Evolutionary conservation across 768 basidiomycete species (phyloP), one percentile per base, ranked within the genome.

Genomic region (Lactarius psammicola): DNA sequence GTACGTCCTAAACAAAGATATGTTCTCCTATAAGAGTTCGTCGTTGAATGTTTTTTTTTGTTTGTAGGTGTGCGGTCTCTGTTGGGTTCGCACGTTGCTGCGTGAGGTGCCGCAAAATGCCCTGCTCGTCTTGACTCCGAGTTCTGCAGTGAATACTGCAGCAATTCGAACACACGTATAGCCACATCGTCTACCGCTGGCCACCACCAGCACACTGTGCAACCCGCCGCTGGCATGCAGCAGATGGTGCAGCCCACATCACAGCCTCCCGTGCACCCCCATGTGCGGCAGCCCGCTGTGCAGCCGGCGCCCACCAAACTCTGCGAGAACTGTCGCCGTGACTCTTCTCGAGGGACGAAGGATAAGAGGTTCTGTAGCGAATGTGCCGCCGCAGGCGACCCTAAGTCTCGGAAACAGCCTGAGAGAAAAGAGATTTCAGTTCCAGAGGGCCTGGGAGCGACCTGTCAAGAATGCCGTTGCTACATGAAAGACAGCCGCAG

Each of bases 391-490:
- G n/a, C 1, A 10, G 4, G 30, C 7, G 10, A 31, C 10, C 4
- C 7, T 34, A 23, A 5, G 15, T 1, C 36, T 38, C 36, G 11
- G 46, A 60, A 9, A 38, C 59, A 9, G 53, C 0, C 51, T 18
- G 15, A 23, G 15, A 60, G 3, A 13, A 28, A 10, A 2, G 5
- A 4, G 2, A n/a, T n/a, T 59, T 13, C 40, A 17, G 17, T 23
- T 23, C 20, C 20, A 2, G 59, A 60, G 0, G 31, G 15, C n/a
- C 30, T 60, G n/a, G 17, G 7, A 8, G 33, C 46, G 9, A 23
- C 59, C n/a, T 60, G 59, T 15, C 56, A 64, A 36, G 63, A 64
- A 8, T 65, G 64, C 31, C 64, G 64, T 33, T 44, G 59, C 28
- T 26, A 46, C 10, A 61, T 61, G 33, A 33, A 44, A n/a, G 53